phyloP scores from a whole-genome alignment of 306 rosid genomes.

The Amphicarpaea edgeworthii region DNA sequence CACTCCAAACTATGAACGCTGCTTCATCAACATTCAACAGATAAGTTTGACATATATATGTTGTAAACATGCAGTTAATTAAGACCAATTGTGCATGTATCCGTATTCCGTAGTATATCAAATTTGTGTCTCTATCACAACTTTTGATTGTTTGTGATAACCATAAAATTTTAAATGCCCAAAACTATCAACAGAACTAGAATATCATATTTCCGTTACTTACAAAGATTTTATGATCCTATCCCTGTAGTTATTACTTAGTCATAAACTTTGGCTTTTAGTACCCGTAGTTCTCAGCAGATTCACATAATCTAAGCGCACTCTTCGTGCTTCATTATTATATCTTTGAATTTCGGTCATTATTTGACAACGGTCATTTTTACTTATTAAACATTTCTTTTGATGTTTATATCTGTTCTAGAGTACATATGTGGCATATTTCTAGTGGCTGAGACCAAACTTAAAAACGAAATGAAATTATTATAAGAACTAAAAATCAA shows the following conservation, averaged over 20 bases:
- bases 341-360: background rate
- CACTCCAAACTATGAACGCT: constrained; percentile 32
- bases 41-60: background rate
- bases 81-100: background rate
- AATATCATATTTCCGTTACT: constrained; percentile 11
- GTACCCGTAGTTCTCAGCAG: constrained; percentile 1
- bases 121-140: background rate
- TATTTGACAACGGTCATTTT: background rate
- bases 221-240: background rate
- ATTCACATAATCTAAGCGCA: constrained; percentile 14
- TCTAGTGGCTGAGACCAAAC: background rate
- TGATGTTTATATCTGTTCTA: background rate
- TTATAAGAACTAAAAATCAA: background rate
- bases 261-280: constrained; percentile 28
- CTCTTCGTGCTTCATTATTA: constrained; percentile 14
- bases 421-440: background rate
- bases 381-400: background rate
- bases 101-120: background rate
- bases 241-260: constrained; percentile 19
- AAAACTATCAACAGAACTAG: background rate
- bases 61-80: background rate
- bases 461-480: background rate
- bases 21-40: constrained; percentile 6
- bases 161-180: constrained; percentile 1
- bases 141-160: constrained; percentile 4